Percentiles rank a stretch among this genome's conserved stretches.
Evolutionary conservation across 768 basidiomycete genomes (phyloP).

Genomic region (Austroboletus eburneus): DNA sequence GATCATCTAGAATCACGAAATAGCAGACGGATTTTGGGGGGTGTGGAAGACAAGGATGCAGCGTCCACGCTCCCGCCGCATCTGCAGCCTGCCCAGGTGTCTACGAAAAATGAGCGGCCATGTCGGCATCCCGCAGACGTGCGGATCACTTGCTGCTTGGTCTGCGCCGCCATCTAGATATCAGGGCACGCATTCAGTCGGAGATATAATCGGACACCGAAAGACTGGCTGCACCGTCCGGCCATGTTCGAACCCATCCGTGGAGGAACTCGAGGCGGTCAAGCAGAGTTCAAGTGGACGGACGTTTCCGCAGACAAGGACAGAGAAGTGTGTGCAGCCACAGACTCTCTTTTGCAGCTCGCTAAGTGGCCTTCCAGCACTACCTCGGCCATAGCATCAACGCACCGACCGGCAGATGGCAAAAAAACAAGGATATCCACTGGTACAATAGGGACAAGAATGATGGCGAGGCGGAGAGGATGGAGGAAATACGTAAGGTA

Average conservation of each 20-base stretch:
- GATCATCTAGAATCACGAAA: conserved; percentile 7
- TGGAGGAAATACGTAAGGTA: conserved; percentile 73
- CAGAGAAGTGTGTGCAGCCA: conserved; percentile 58
- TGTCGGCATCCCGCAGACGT: conserved; percentile 19
- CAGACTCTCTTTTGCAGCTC: not conserved
- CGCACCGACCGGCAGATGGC: conserved; percentile 94
- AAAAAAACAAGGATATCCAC: conserved; percentile 95
- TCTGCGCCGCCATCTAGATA: conserved; percentile 12
- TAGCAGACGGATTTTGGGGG: not conserved
- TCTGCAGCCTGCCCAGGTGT: conserved; percentile 4
- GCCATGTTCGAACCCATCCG: conserved; percentile 77
- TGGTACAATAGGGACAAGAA: conserved; percentile 80
- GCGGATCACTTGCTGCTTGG: conserved; percentile 16
- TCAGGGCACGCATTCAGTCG: conserved; percentile 9
- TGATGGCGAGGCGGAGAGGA: conserved; percentile 42
- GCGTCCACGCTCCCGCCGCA: conserved; percentile 6
- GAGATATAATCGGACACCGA: conserved; percentile 18
- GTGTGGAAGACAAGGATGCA: not conserved
- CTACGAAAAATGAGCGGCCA: conserved; percentile 1
- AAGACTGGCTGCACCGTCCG: not conserved
- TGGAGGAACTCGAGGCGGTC: conserved; percentile 88
- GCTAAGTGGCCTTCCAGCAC: conserved; percentile 48
- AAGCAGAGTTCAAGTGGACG: conserved; percentile 88
- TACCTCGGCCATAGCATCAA: conserved; percentile 95
- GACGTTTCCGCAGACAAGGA: conserved; percentile 92